phyloP scores from a whole-genome alignment of 805 yeast genomes.

The Kurtzmaniella cleridarum region DNA sequence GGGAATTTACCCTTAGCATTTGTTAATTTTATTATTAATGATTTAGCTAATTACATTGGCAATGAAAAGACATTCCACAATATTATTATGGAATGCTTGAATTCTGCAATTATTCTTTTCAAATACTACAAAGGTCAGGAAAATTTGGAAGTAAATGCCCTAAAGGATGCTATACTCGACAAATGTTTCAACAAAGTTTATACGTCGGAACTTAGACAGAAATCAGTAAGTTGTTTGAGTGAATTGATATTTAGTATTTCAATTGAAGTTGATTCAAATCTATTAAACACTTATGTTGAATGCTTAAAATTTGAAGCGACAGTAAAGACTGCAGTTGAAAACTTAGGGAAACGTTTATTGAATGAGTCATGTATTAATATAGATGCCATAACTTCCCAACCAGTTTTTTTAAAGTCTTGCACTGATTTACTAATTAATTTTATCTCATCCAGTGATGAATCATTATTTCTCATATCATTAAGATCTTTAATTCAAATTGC shows the following conservation, averaged over 20 bases:
- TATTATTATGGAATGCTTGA: conserved; percentile 23
- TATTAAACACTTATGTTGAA: conserved; percentile 14
- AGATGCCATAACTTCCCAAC: conserved; percentile 5
- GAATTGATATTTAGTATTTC: conserved; percentile 12
- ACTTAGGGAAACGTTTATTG: conserved; percentile 13
- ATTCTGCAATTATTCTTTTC: conserved; percentile 15
- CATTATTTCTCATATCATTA: conserved; percentile 18
- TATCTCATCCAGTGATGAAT: conserved; percentile 23
- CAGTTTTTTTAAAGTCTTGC: conserved; percentile 11
- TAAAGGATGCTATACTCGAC: conserved; percentile 14
- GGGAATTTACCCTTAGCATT: conserved; percentile 13
- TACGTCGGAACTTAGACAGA: conserved; percentile 25
- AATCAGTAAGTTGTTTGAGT: conserved; percentile 19
- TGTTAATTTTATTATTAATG: conserved; percentile 17
- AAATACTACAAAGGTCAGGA: conserved; percentile 5
- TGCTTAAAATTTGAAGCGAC: conserved; percentile 23
- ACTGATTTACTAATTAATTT: conserved; percentile 14
- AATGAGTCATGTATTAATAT: conserved; percentile 5
- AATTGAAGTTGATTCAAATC: conserved; percentile 5
- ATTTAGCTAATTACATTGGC: conserved; percentile 16
- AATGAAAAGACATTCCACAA: conserved; percentile 22
- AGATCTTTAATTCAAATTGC: conserved; percentile 9
- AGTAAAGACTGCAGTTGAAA: conserved; percentile 20
- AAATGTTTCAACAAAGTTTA: conserved; percentile 18
- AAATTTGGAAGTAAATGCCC: conserved; percentile 2